Percentiles rank a stretch among this genome's conserved stretches.
phyloP scores from a whole-genome alignment of 768 basidiomycete species.

The Macrolepiota albuminosa region DNA sequence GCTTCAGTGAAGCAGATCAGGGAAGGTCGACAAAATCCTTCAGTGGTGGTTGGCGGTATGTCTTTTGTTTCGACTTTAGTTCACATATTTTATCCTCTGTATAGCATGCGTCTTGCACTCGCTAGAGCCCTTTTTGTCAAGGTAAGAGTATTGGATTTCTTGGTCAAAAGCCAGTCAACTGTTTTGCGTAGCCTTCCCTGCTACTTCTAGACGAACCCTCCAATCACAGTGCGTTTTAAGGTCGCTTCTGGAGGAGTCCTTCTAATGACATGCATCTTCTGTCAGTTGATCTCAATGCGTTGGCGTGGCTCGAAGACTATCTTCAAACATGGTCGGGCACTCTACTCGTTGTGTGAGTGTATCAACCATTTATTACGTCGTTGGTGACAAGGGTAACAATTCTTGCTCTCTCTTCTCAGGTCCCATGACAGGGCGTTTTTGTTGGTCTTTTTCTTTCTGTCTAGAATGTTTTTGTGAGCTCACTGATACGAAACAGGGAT shows the following conservation, averaged over 20 bases:
- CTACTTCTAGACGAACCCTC: conserved; percentile 91
- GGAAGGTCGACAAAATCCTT: conserved; percentile 77
- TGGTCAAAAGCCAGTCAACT: background rate
- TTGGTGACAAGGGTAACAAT: conserved; percentile 6
- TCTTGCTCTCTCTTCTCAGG: conserved; percentile 30
- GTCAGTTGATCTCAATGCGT: conserved; percentile 85
- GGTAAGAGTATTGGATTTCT: conserved; percentile 29
- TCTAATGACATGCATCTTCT: conserved; percentile 2
- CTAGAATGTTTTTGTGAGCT: background rate
- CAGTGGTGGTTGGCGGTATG: conserved; percentile 92
- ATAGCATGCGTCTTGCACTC: conserved; percentile 91
- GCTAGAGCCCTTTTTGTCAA: conserved; percentile 97
- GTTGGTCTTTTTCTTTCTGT: conserved; percentile 32
- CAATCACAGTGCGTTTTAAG: conserved; percentile 72
- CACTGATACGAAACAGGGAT: conserved; percentile 44
- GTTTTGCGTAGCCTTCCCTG: conserved; percentile 51
- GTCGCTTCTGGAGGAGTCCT: background rate
- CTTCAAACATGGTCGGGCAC: conserved; percentile 94
- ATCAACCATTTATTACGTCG: background rate
- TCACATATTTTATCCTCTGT: background rate
- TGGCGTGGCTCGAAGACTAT: conserved; percentile 98
- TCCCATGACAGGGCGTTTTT: conserved; percentile 98
- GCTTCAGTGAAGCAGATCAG: conserved; percentile 89
- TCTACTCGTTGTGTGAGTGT: conserved; percentile 75
- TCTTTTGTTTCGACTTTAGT: background rate